These are phyloP conservation scores for Penicillium cataractarum DNA, from an alignment of 495 filamentous ascomycete genomes.

Conservation along the genomic window DNA sequence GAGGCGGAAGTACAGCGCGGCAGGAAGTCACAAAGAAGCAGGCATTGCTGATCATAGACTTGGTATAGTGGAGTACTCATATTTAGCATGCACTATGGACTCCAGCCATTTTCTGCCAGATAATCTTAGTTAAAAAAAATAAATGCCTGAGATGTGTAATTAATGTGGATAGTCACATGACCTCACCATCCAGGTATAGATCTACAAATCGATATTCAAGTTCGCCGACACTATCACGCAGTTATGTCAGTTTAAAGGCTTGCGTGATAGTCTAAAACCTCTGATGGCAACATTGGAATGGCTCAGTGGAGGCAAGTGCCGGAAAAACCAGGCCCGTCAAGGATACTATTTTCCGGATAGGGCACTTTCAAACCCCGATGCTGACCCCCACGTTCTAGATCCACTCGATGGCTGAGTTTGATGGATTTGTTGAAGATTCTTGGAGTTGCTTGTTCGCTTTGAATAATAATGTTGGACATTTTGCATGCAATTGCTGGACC, in stretches of 20 bases:
- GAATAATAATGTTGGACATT: too few relatives aligned
- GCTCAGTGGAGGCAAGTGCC: background rate
- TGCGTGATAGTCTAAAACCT: background rate
- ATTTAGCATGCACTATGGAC: too few relatives aligned
- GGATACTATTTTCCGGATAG: background rate
- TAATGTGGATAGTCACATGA: background rate
- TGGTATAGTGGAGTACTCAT: too few relatives aligned
- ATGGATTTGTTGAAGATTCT: too few relatives aligned
- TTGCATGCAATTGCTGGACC: too few relatives aligned
- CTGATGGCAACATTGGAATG: background rate
- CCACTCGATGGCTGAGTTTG: too few relatives aligned
- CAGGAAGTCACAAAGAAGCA: background rate
- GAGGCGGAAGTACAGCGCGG: background rate
- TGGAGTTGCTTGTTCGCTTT: background rate
- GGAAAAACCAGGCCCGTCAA: background rate
- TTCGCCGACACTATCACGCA: background rate
- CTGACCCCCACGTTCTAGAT: background rate
- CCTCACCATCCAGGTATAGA: too few relatives aligned
- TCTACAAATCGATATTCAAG: background rate
- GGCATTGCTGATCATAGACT: too few relatives aligned
- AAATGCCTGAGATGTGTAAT: too few relatives aligned
- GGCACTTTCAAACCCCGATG: slow-evolving; percentile 3
- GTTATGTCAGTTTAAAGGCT: background rate
- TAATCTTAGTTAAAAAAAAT: too few relatives aligned
- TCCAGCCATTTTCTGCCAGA: too few relatives aligned